Conservation (phyloP, 495 filamentous ascomycete species). For the Penicillium roqueforti region DNA sequence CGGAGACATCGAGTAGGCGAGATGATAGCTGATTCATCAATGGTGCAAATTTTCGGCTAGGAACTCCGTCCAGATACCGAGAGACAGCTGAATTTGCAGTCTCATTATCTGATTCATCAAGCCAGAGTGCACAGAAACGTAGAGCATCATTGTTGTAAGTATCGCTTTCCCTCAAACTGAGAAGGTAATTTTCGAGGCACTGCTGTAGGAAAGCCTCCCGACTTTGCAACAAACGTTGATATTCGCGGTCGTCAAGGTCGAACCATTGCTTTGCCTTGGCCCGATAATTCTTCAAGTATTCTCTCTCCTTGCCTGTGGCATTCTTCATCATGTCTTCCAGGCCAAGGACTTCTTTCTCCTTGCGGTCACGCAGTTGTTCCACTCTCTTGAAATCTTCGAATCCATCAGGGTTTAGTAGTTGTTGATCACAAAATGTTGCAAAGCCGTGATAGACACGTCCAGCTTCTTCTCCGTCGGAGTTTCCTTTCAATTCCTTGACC, state of each 20-base stretch:
- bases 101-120: conserved; percentile 69
- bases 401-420: conserved; percentile 77
- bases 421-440: conserved; percentile 89
- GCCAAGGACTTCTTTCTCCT: conserved; percentile 69
- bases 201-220: conserved; percentile 77
- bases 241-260: conserved; percentile 80
- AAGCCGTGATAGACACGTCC: conserved; percentile 92
- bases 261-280: conserved; percentile 82
- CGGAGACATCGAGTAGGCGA: conserved; percentile 64
- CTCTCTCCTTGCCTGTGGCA: conserved; percentile 49
- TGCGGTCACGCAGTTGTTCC: conserved; percentile 72
- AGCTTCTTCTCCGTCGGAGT: conserved; percentile 64
- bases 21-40: conserved; percentile 96
- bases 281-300: conserved; percentile 40
- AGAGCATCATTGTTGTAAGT: conserved; percentile 83
- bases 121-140: conserved; percentile 93
- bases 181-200: conserved; percentile 92
- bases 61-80: conserved; percentile 64
- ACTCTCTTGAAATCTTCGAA: conserved; percentile 82
- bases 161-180: conserved; percentile 77
- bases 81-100: conserved; percentile 74
- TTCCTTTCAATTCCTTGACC: conserved; percentile 72
- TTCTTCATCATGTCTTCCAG: conserved; percentile 54
- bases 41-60: conserved; percentile 85
- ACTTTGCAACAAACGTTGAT: conserved; percentile 66